A percentile compares a stretch with the other conserved stretches of the same genome.
phyloP scores from a whole-genome alignment of 2,329 filamentous ascomycete genomes.

The Verticillium nubilum region DNA sequence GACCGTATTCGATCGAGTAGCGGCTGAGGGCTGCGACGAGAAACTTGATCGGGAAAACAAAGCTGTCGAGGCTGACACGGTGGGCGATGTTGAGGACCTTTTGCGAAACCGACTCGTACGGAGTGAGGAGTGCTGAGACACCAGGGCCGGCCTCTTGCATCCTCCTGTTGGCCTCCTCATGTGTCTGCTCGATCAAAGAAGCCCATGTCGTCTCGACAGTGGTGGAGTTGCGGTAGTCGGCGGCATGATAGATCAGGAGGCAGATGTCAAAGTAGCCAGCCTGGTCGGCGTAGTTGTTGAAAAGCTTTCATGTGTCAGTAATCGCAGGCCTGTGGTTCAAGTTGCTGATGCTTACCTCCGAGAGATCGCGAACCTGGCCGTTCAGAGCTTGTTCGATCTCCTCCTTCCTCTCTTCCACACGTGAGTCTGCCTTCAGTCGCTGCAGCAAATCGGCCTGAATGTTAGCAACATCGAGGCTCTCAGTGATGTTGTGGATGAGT shows the following conservation, averaged over 20 bases:
- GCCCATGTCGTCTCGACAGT: constrained; percentile 84
- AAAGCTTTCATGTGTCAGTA: constrained; percentile 55
- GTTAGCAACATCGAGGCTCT: constrained; percentile 85
- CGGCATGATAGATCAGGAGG: constrained; percentile 84
- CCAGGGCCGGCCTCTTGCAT: constrained; percentile 34
- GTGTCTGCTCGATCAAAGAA: constrained; percentile 69
- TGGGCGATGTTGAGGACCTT: constrained; percentile 61
- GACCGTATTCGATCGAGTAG: constrained; percentile 54
- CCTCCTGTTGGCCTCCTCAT: constrained; percentile 47
- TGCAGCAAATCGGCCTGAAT: constrained; percentile 91
- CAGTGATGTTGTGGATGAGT: constrained; percentile 76
- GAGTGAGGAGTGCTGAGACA: constrained; percentile 38
- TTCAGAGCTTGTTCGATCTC: constrained; percentile 66
- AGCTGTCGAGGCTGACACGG: constrained; percentile 58
- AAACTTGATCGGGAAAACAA: constrained; percentile 58
- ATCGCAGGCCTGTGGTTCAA: constrained; percentile 1
- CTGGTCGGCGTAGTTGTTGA: constrained; percentile 84
- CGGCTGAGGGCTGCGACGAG: constrained; percentile 58
- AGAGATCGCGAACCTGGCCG: constrained; percentile 71
- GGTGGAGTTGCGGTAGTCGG: constrained; percentile 82
- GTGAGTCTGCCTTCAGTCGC: constrained; percentile 65
- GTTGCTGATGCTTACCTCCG: constrained; percentile 56
- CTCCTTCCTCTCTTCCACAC: constrained; percentile 59
- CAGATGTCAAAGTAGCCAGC: constrained; percentile 93
- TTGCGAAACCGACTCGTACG: constrained; percentile 66